Conservation (phyloP, 2,329 filamentous ascomycete genomes). For the Huntiella savannae region DNA sequence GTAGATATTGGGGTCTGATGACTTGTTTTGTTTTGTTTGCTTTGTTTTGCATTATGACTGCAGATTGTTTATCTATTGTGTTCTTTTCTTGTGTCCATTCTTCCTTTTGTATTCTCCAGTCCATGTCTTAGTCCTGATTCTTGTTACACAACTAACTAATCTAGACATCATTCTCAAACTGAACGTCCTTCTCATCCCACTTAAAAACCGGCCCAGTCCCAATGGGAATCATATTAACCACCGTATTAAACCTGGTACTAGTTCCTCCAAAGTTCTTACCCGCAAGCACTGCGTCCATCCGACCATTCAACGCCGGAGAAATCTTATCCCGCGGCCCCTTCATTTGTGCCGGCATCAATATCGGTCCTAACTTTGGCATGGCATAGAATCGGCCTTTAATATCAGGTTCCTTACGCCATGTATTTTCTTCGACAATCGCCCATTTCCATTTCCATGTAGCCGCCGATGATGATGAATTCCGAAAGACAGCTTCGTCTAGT, state of each 20-base stretch:
- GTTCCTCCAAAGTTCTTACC: constrained; percentile 22
- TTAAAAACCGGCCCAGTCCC: constrained; percentile 2
- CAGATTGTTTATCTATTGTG: background rate
- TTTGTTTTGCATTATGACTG: background rate
- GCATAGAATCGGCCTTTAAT: constrained; percentile 40
- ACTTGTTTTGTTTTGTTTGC: background rate
- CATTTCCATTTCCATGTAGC: constrained; percentile 20
- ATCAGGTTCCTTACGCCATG: constrained; percentile 26
- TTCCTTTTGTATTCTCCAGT: background rate
- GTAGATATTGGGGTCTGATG: background rate
- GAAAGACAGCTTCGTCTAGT: constrained; percentile 23
- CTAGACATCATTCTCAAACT: constrained; percentile 6
- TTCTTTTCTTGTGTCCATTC: background rate
- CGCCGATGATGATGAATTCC: constrained; percentile 18
- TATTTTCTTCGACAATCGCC: constrained; percentile 25
- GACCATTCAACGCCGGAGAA: constrained; percentile 30
- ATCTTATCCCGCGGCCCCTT: constrained; percentile 16
- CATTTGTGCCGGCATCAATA: constrained; percentile 24
- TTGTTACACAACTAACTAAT: background rate
- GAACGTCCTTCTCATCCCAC: constrained; percentile 8
- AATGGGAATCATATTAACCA: constrained; percentile 23
- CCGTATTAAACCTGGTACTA: constrained; percentile 23
- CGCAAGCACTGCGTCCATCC: constrained; percentile 22
- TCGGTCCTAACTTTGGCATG: constrained; percentile 30
- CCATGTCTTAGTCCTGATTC: background rate